Conservation (phyloP, 805 yeast genomes). For the Lipomyces lipofer region DNA sequence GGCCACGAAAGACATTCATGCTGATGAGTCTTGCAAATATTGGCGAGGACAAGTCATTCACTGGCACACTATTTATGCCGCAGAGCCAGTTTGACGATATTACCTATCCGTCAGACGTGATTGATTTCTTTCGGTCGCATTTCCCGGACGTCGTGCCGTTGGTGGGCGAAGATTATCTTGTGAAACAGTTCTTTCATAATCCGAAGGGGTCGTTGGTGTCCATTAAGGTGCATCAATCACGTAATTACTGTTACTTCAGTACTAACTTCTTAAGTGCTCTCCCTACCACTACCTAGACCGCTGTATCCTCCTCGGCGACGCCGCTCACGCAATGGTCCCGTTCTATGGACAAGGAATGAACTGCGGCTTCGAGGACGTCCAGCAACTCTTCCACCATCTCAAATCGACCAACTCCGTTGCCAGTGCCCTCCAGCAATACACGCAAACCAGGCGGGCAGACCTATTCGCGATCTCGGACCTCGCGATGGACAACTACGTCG, state of each 20-base stretch:
- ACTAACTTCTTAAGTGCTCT: constrained; percentile 41
- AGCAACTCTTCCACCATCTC: constrained; percentile 54
- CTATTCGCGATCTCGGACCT: constrained; percentile 72
- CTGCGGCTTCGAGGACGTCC: constrained; percentile 91
- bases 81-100: constrained; percentile 63
- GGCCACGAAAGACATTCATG: constrained; percentile 90
- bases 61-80: constrained; percentile 86
- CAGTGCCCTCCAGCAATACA: constrained; percentile 57
- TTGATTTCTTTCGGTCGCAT: constrained; percentile 55
- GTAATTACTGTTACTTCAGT: background rate
- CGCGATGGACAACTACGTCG: constrained; percentile 78
- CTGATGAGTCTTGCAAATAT: constrained; percentile 82
- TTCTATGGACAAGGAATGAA: constrained; percentile 97
- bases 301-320: constrained; percentile 80
- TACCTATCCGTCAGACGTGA: constrained; percentile 47
- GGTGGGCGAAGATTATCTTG: constrained; percentile 60
- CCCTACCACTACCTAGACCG: constrained; percentile 68
- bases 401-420: constrained; percentile 36
- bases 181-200: constrained; percentile 52
- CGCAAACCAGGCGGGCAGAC: constrained; percentile 60
- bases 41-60: constrained; percentile 75
- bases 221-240: constrained; percentile 41
- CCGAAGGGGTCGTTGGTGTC: constrained; percentile 82
- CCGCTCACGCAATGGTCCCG: constrained; percentile 98
- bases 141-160: constrained; percentile 75